Evolutionary conservation across 495 filamentous ascomycete species (phyloP), one percentile per base, ranked within the genome.

Genomic region (Platismatia glauca): DNA sequence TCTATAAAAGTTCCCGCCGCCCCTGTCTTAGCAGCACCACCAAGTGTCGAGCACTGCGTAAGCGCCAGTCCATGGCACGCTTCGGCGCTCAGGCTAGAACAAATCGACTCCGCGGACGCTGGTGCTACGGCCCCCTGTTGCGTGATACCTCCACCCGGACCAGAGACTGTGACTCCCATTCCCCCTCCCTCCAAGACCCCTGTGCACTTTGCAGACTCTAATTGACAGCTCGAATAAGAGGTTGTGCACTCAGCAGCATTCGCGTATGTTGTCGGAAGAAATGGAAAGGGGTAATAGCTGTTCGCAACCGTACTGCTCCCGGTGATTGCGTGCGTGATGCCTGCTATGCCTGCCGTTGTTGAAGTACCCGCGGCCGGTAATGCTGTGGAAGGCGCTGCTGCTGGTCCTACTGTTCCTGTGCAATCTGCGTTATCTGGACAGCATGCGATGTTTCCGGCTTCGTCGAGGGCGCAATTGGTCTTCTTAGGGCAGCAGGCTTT

Each of bases 241-340:
- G 83, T 81, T 2, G 85, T 81, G 74, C 88, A 91, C 13, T 77
- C 76, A n/a, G 76, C 81, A 22, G 79, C 73, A 64, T 88, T 82
- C 55, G 75, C 69, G 64, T 89, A 89, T 48, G 79, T 80, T 1
- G 88, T 90, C 37, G 84, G 83, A 59, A 89, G 78, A 66, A 79
- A 81, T 38, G 86, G 75, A 69, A 89, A 90, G 16, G 85, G 80
- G 68, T 86, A 91, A 71, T 78, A 84, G 22, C 71, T 59, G 66
- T 86, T 85, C 46, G 76, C 37, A 41, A 76, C 68, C 1, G 68
- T 72, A 50, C 60, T 67, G n/a, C 68, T 60, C 15, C 57, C 61
- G 37, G 52, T 63, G 37, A 62, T 64, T 31, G 38, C 67, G 41
- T 62, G 66, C 34, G 60, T 69, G 29, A 66, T 63, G 18, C 60